Conservation (phyloP, 108 stramenopile species). For the Asterionellopsis glacialis region DNA sequence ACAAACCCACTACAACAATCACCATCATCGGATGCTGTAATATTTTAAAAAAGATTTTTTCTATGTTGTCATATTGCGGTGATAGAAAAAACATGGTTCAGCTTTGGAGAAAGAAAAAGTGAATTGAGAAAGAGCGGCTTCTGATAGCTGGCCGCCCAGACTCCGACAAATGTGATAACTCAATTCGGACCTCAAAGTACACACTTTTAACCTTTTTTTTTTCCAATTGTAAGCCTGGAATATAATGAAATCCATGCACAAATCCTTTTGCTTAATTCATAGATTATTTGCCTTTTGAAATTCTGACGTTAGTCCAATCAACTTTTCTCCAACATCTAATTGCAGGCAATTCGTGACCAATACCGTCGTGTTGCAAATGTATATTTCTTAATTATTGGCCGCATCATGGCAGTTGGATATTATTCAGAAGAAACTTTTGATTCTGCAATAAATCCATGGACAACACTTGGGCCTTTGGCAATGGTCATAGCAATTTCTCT, state of each 20-base stretch:
- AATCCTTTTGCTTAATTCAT: too few relatives aligned
- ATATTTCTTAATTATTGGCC: conserved; percentile 92
- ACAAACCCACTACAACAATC: too few relatives aligned
- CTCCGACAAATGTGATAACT: conserved; percentile 38
- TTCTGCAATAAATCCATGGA: conserved; percentile 90
- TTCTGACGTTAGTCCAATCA: too few relatives aligned
- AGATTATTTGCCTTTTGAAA: too few relatives aligned
- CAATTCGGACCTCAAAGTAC: conserved; percentile 61
- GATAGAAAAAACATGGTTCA: too few relatives aligned
- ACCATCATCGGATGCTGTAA: too few relatives aligned
- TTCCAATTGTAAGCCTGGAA: conserved; percentile 82
- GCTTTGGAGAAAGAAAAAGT: too few relatives aligned
- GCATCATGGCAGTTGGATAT: conserved; percentile 90
- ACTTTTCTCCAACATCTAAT: too few relatives aligned
- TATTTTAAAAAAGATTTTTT: too few relatives aligned
- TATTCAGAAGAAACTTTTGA: conserved; percentile 69
- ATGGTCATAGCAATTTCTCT: conserved; percentile 86
- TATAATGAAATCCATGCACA: too few relatives aligned
- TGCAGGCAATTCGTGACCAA: conserved; percentile 69
- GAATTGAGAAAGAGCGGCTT: conserved; percentile 25
- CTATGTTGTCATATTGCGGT: too few relatives aligned
- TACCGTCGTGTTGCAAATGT: conserved; percentile 90
- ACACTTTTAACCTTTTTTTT: conserved; percentile 60
- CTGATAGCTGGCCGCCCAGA: conserved; percentile 37
- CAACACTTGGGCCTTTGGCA: conserved; percentile 89